phyloP scores from a whole-genome alignment of 164 flowering plant genomes.

The Dillenia suffruticosa region DNA sequence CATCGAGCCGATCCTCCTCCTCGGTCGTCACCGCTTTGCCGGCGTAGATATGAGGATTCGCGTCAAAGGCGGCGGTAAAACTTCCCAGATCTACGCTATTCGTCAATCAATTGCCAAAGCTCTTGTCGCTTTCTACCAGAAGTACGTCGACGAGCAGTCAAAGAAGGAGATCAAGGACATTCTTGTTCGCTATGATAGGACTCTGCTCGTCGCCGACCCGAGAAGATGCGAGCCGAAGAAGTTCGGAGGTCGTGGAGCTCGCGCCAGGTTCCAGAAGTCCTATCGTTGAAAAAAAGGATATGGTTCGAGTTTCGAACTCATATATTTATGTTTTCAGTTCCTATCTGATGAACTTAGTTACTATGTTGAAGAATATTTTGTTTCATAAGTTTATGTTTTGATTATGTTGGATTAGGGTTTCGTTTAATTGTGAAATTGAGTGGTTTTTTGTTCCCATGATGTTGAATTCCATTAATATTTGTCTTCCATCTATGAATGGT shows the following conservation, averaged over 20 bases:
- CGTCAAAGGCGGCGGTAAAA: conserved; percentile 43
- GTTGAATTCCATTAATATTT: too few relatives aligned
- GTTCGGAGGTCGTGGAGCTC: conserved; percentile 48
- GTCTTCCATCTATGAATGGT: too few relatives aligned
- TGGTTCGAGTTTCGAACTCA: background rate
- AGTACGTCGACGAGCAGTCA: conserved; percentile 38
- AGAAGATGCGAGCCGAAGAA: conserved; percentile 47
- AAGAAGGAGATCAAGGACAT: conserved; percentile 50
- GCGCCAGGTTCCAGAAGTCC: conserved; percentile 46
- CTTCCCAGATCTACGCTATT: conserved; percentile 47
- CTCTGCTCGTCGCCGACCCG: conserved; percentile 41
- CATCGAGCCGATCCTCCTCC: conserved; percentile 36
- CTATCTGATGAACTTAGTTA: too few relatives aligned
- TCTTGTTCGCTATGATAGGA: conserved; percentile 34
- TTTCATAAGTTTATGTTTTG: too few relatives aligned
- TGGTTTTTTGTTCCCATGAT: too few relatives aligned
- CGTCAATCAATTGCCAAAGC: conserved; percentile 41
- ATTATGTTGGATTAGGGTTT: too few relatives aligned
- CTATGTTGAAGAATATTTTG: too few relatives aligned
- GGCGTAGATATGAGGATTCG: conserved; percentile 47
- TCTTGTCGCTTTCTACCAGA: conserved; percentile 40
- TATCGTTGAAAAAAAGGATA: conserved; percentile 27
- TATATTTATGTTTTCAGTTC: too few relatives aligned
- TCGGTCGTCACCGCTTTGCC: conserved; percentile 37
- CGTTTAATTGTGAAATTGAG: too few relatives aligned